Conservation (phyloP, 306 rosid species). For the Gynostemma pentaphyllum region DNA sequence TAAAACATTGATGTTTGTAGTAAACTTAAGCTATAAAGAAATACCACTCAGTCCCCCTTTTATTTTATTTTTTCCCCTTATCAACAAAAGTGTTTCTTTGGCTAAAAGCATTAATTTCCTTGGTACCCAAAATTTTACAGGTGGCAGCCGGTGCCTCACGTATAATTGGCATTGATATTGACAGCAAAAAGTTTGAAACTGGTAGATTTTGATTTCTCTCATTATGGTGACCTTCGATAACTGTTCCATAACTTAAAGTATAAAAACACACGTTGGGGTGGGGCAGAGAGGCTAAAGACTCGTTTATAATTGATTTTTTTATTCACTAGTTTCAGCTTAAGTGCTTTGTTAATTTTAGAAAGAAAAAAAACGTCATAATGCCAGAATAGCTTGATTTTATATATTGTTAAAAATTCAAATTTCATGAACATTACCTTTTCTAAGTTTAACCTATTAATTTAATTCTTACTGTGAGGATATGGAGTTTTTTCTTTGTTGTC, state of each 20-base stretch:
- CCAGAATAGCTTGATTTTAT: neutral
- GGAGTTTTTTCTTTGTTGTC: neutral
- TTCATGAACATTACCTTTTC: neutral
- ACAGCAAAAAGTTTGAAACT: slow-evolving; percentile 54
- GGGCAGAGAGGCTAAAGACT: neutral
- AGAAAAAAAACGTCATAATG: neutral
- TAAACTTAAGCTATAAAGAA: neutral
- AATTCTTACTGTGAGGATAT: neutral
- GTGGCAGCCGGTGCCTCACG: slow-evolving; percentile 95
- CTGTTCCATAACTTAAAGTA: neutral
- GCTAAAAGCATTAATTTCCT: neutral
- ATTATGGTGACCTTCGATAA: neutral
- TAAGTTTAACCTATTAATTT: neutral
- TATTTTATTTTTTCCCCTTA: neutral
- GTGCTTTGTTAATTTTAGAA: slow-evolving; percentile 1
- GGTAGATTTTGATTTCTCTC: slow-evolving; percentile 31
- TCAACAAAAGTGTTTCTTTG: neutral
- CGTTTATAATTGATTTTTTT: neutral
- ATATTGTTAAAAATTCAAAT: neutral
- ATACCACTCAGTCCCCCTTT: neutral
- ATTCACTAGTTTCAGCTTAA: neutral
- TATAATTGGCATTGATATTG: slow-evolving; percentile 69
- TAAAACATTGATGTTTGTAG: neutral
- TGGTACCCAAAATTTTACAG: slow-evolving; percentile 26
- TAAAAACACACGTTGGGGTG: neutral